Conservation (phyloP, 2,329 filamentous ascomycete species). For the Trichoderma polysporum region DNA sequence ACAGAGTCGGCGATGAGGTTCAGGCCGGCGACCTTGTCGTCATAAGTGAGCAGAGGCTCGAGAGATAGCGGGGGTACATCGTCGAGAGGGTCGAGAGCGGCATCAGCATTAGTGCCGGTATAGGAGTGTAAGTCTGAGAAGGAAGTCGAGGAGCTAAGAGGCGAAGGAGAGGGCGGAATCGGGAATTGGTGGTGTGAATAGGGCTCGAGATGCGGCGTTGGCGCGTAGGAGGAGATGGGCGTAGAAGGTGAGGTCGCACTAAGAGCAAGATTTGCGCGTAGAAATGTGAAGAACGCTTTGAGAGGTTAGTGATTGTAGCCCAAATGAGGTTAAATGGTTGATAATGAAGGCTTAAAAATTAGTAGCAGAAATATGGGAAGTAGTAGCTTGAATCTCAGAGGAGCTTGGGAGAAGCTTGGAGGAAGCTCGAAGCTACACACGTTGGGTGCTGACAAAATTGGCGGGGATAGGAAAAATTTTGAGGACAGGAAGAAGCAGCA, state of each 20-base stretch:
- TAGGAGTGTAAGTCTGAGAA: background rate
- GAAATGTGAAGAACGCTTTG: conserved; percentile 70
- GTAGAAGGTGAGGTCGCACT: conserved; percentile 47
- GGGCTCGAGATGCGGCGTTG: conserved; percentile 63
- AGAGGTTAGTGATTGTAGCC: background rate
- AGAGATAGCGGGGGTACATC: conserved; percentile 64
- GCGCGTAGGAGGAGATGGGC: conserved; percentile 61
- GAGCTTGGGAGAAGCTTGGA: background rate
- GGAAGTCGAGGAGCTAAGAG: conserved; percentile 44
- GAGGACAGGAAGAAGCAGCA: background rate
- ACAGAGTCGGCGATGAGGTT: conserved; percentile 77
- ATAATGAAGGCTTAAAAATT: background rate
- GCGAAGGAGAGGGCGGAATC: conserved; percentile 54
- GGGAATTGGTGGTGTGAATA: conserved; percentile 37
- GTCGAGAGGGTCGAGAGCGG: conserved; percentile 35
- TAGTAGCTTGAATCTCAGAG: background rate
- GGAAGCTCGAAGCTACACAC: background rate
- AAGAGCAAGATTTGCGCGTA: conserved; percentile 77
- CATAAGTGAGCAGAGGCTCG: conserved; percentile 51
- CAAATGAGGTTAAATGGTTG: background rate
- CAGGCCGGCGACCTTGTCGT: conserved; percentile 67
- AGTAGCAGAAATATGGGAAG: background rate
- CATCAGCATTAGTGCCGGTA: conserved; percentile 38
- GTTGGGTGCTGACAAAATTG: background rate
- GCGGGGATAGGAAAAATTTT: background rate